These are phyloP conservation scores for Ehretia macrophylla DNA, from an alignment of 257 asterid species.

Conservation along the genomic window DNA sequence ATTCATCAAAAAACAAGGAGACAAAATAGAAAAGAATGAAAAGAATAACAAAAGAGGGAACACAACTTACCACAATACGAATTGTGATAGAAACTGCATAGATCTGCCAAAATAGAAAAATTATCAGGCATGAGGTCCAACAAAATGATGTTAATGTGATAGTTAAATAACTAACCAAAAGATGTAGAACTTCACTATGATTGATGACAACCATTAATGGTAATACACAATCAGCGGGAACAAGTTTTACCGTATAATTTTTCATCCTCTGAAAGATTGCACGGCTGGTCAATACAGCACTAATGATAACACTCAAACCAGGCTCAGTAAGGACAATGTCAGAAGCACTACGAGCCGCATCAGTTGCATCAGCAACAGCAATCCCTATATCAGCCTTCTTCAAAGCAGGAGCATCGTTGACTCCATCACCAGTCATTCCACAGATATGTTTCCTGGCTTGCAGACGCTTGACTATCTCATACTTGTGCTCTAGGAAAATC, in stretches of 20 bases:
- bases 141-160: neutral
- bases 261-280: conserved; percentile 99
- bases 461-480: conserved; percentile 92
- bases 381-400: conserved; percentile 98
- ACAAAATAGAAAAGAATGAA: neutral
- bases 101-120: conserved; percentile 44
- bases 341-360: conserved; percentile 99
- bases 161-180: neutral
- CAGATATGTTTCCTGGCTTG: conserved; percentile 99
- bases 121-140: neutral
- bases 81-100: conserved; percentile 98
- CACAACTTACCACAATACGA: conserved; percentile 86
- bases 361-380: conserved; percentile 99
- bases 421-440: conserved; percentile 99
- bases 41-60: conserved; percentile 4
- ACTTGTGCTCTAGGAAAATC: conserved; percentile 73
- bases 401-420: conserved; percentile 95
- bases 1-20: no score
- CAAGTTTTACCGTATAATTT: conserved; percentile 70
- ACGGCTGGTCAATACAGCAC: conserved; percentile 95
- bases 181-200: neutral
- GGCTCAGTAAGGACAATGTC: conserved; percentile 98
- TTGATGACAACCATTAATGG: neutral
- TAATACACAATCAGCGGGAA: neutral
- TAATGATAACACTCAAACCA: conserved; percentile 93